A percentile compares a stretch with the other conserved stretches of the same genome.
Conservation (phyloP, 768 basidiomycete genomes). For the Amanita pseudoporphyria region DNA sequence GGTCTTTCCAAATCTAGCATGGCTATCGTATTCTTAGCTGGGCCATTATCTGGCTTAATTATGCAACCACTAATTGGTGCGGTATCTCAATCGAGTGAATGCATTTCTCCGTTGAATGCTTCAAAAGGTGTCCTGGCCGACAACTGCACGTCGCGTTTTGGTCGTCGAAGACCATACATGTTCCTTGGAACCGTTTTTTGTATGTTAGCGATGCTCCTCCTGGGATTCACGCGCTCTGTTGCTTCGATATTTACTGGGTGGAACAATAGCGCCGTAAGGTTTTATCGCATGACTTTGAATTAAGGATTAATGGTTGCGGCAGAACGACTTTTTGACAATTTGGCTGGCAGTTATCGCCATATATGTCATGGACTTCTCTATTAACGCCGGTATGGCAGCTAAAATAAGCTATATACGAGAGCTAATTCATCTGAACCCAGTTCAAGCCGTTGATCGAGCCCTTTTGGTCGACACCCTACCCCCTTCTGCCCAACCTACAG, state of each 20-base stretch:
- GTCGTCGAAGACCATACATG: conserved; percentile 84
- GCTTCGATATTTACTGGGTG: conserved; percentile 38
- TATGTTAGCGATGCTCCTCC: conserved; percentile 61
- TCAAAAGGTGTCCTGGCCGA: conserved; percentile 67
- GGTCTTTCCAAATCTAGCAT: conserved; percentile 81
- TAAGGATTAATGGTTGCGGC: neutral
- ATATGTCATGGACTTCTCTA: conserved; percentile 49
- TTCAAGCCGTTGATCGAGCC: conserved; percentile 86
- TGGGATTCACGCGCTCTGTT: conserved; percentile 74
- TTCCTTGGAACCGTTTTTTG: conserved; percentile 58
- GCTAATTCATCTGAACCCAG: conserved; percentile 24
- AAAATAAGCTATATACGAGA: neutral
- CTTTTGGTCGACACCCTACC: conserved; percentile 83
- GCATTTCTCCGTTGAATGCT: conserved; percentile 14
- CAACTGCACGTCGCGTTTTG: conserved; percentile 73
- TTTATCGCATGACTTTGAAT: neutral
- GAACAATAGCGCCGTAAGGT: conserved; percentile 21
- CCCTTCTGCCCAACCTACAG: conserved; percentile 62
- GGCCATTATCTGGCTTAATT: conserved; percentile 81
- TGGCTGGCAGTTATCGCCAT: conserved; percentile 57
- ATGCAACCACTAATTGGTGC: conserved; percentile 85
- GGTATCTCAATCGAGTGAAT: conserved; percentile 1
- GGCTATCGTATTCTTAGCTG: conserved; percentile 88
- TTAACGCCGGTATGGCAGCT: conserved; percentile 32
- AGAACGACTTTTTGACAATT: conserved; percentile 65